These are phyloP conservation scores for Claviceps spartinae DNA, from an alignment of 2,329 filamentous ascomycete genomes.

Conservation along the genomic window DNA sequence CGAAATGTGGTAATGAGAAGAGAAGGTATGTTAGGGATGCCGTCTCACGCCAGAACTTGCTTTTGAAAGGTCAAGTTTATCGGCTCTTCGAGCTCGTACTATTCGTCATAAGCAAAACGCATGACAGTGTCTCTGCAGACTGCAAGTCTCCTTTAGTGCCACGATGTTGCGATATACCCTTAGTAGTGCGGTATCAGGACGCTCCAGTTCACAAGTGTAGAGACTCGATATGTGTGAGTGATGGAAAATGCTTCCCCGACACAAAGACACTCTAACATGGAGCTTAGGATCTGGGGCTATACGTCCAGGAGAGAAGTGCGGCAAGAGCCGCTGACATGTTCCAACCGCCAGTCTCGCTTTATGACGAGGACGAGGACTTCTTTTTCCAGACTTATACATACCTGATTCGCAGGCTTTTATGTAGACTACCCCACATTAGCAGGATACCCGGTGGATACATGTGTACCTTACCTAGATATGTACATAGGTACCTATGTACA, in stretches of 20 bases:
- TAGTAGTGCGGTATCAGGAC: conserved; percentile 33
- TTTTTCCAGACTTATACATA: not conserved
- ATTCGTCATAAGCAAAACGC: conserved; percentile 79
- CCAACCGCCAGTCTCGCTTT: conserved; percentile 64
- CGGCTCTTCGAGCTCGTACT: conserved; percentile 70
- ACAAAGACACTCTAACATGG: conserved; percentile 79
- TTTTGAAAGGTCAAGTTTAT: conserved; percentile 78
- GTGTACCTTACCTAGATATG: no score
- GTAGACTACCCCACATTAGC: no score
- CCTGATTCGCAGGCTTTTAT: no score
- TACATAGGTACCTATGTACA: no score
- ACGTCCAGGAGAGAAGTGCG: conserved; percentile 75
- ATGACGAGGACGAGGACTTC: conserved; percentile 48
- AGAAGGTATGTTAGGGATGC: not conserved
- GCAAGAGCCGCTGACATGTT: conserved; percentile 79
- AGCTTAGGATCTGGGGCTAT: conserved; percentile 82
- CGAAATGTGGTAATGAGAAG: not conserved
- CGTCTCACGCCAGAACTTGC: conserved; percentile 61
- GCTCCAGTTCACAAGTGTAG: conserved; percentile 73
- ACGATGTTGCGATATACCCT: conserved; percentile 48
- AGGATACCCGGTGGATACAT: no score
- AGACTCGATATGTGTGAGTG: conserved; percentile 69
- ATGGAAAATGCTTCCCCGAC: conserved; percentile 72
- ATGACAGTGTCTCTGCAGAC: conserved; percentile 83
- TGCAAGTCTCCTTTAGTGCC: conserved; percentile 54